Base-by-base conservation (phyloP, 2,329 filamentous ascomycete genomes). In the Colletotrichum sublineola region DNA sequence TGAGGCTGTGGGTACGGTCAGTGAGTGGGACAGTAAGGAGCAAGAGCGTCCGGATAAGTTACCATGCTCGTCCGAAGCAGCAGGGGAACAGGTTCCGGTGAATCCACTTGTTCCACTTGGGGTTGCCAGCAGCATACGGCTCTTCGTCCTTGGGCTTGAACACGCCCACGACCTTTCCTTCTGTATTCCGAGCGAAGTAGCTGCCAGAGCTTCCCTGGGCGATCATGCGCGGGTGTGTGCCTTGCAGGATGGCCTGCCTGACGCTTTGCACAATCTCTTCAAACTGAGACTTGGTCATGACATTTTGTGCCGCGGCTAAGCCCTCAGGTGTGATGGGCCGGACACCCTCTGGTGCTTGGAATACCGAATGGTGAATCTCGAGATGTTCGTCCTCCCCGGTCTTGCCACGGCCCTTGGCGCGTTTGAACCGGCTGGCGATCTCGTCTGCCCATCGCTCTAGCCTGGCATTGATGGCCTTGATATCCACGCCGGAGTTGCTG, bases 71-170 rank as follows among this genome's bases (percentile, higher is more conserved):
- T 24, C 96, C 96, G 78, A 99, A 99, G 82, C 94, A 98, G 84
- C 97, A 99, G 11, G 96, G 96, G 77, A 99, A 98, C 75, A 99
- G 81, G 81, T 99, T 99, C 75, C 96, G 89, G 82, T 99, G 96
- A 84, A 99, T 95, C 96, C 96, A 99, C 83, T 99, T 99, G 77
- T 97, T 98, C 96, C 96, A 98, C 81, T 99, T 99, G 7, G 96
- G 96, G 80, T 99, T 99, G 76, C 94, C 93, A 42, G 94, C 96
- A 1, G 96, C 96, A 80, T 98, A 99, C 0, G 96, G 96, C 82
- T 99, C 97, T 84, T 99, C 96, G 77, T 99, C 96, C 83, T 99
- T 99, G 53, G 96, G 96, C 82, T 99, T 99, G 85, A 99, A 99
- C 5, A 99, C 96, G 46, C 95, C 96, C 5, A 99, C 94, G 20